Evolutionary conservation across 2,329 filamentous ascomycete genomes (phyloP), one percentile per base, ranked within the genome.

Genomic region (Whalleya microplaca): DNA sequence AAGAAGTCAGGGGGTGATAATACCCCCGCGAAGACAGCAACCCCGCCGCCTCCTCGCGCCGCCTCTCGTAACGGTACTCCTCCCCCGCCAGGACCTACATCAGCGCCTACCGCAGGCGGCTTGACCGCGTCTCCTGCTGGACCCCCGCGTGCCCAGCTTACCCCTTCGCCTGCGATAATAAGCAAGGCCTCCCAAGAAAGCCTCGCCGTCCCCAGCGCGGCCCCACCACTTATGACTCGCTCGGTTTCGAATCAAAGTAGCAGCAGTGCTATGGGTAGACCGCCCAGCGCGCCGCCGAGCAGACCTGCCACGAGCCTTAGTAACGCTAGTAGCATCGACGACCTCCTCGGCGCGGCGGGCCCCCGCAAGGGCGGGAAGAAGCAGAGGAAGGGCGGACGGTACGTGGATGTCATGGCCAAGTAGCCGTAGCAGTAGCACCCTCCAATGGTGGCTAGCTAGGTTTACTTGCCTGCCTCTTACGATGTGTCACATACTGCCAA

Each of bases 371-470:
- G 81, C 0, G 76, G 69, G 63, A 90, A 85, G 72, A 91, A 89
- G 73, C 80, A 84, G 67, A 91, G 92, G 79, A 96, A 92, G 80
- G 86, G 88, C 20, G 89, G 92, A 27, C 81, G 93, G 23, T 99
- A 99, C 79, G 88, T 99, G 27, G 95, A 99, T 81, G 92, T 99
- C 58, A 97, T 98, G 92, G 90, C 89, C 9, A 88, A 91, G 69
- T 83, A 75, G n/a, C n/a, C n/a, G n/a, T n/a, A n/a, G n/a, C n/a
- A n/a, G n/a, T n/a, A n/a, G n/a, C n/a, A 60, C 41, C 21, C n/a
- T 49, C 19, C 10, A 27, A 47, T 9, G 47, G 21, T 23, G 40
- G 5, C 44, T 21, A 48, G 6, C 41, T 37, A 41, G n/a, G n/a
- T n/a, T n/a, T n/a, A n/a, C n/a, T n/a, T n/a, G n/a, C n/a, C n/a